Evolutionary conservation across 352 stramenopile genomes (phyloP), one percentile per base, ranked within the genome.

Genomic region (Phytophthora podocarpi): DNA sequence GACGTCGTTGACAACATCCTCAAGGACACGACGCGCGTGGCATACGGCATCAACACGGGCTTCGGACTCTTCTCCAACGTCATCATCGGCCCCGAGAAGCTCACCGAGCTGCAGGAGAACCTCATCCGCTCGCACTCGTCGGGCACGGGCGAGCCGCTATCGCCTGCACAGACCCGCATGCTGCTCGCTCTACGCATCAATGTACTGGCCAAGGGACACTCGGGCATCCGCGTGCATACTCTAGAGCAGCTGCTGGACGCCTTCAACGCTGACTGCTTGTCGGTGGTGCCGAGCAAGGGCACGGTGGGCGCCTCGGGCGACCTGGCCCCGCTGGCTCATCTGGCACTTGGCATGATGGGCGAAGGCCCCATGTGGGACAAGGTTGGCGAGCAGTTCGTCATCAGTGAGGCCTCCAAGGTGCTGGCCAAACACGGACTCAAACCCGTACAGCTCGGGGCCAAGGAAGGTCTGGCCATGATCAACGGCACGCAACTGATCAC

Each of bases 11-110:
- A 96, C 70, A 90, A 89, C 61, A 95, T 96, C 72, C 74, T 96
- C 41, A 78, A 89, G 60, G 85, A 90, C 64, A 81, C 71, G 20
- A 78, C 78, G 42, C 78, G 80, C 32, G 87, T 96, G 24, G 87
- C 83, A 15, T 96, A 97, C 76, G 90, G 90, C 50, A 97, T 97
- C 80, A 97, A 97, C 78, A 97, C 90, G 61, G 90, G 88, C 65
- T 97, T 97, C 56, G 90, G 90, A 1, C 76, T 95, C 51, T 97
- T 96, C 74, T 95, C 81, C 34, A 94, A 97, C 59, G 87, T 97
- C 43, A 85, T 96, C 68, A 92, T 97, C 54, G 76, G 73, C 28
- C 73, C 82, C 32, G 80, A 94, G 48, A 91, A 96, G 66, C 82
- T 97, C 50, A 80, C 78, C 9, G 80, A 95, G 70, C 60, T 96